Conservation (phyloP, 768 basidiomycete species). For the Trametes cubensis region DNA sequence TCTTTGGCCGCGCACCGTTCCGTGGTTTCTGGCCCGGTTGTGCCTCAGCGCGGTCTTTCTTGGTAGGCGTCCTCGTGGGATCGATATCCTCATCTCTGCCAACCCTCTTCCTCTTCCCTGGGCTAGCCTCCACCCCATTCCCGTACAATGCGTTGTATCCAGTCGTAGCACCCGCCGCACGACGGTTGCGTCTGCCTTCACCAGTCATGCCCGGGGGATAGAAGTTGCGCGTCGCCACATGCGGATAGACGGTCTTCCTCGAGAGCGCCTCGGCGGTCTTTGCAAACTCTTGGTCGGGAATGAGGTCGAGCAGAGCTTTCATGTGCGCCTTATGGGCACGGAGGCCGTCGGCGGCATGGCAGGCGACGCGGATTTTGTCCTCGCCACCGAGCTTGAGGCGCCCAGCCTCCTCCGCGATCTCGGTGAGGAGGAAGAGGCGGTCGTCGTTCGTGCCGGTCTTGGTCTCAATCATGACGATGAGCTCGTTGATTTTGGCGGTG, state of each 20-base stretch:
- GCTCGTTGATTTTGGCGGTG: slow-evolving; percentile 73
- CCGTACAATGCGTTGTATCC: slow-evolving; percentile 54
- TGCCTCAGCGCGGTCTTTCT: slow-evolving; percentile 53
- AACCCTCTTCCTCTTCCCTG: slow-evolving; percentile 63
- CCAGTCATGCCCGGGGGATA: slow-evolving; percentile 56
- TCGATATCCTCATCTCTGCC: slow-evolving; percentile 69
- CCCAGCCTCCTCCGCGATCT: slow-evolving; percentile 92
- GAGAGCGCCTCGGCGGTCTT: slow-evolving; percentile 46
- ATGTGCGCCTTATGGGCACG: slow-evolving; percentile 65
- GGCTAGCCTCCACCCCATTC: slow-evolving; percentile 58
- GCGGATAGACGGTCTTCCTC: slow-evolving; percentile 73
- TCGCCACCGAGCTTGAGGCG: slow-evolving; percentile 93
- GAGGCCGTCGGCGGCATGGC: slow-evolving; percentile 87
- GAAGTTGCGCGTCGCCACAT: slow-evolving; percentile 69
- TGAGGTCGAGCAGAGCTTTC: slow-evolving; percentile 57
- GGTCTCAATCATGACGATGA: slow-evolving; percentile 77
- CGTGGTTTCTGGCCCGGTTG: slow-evolving; percentile 42
- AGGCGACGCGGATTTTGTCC: slow-evolving; percentile 96
- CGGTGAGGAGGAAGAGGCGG: slow-evolving; percentile 82
- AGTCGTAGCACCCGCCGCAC: slow-evolving; percentile 41
- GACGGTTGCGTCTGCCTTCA: slow-evolving; percentile 61
- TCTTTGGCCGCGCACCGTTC: slow-evolving; percentile 62
- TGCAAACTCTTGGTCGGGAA: slow-evolving; percentile 61
- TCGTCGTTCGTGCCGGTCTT: slow-evolving; percentile 62
- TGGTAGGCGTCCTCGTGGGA: slow-evolving; percentile 60